Evolutionary conservation across 2,329 filamentous ascomycete genomes (phyloP).

Genomic region (Colletotrichum echinochloae): DNA sequence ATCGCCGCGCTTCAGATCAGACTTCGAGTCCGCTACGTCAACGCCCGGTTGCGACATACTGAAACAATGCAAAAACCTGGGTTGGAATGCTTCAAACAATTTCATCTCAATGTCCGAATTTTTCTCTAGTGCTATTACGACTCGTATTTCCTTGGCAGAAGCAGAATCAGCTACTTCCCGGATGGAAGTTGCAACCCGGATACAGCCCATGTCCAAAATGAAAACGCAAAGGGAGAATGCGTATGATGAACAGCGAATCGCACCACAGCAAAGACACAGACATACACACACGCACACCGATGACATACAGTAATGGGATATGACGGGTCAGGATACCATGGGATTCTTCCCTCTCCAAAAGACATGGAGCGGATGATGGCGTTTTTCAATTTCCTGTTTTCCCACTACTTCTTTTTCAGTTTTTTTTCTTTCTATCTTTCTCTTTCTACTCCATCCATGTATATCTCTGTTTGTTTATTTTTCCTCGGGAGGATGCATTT

Average conservation of each 20-base stretch:
- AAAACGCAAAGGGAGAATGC: not conserved
- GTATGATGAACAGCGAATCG: not conserved
- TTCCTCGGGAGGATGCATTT: conserved; percentile 1
- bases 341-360: not conserved
- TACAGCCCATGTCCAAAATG: conserved; percentile 7
- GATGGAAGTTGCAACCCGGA: not conserved
- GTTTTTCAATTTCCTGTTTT: not conserved
- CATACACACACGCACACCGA: not conserved
- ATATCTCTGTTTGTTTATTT: not conserved
- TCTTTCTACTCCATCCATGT: not conserved
- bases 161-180: not conserved
- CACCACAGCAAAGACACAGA: conserved; percentile 3
- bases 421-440: not conserved
- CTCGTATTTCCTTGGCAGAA: not conserved
- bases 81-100: not conserved
- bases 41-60: conserved; percentile 53
- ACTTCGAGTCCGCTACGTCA: conserved; percentile 53
- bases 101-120: not conserved
- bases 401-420: not conserved
- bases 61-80: conserved; percentile 21
- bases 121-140: not conserved
- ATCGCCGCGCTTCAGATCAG: conserved; percentile 56
- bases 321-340: not conserved
- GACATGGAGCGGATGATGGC: not conserved
- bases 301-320: not conserved